A percentile compares a stretch with the other conserved stretches of the same genome.
Conservation (phyloP, 176 grass and related monocot species). For the Oryza glaberrima region DNA sequence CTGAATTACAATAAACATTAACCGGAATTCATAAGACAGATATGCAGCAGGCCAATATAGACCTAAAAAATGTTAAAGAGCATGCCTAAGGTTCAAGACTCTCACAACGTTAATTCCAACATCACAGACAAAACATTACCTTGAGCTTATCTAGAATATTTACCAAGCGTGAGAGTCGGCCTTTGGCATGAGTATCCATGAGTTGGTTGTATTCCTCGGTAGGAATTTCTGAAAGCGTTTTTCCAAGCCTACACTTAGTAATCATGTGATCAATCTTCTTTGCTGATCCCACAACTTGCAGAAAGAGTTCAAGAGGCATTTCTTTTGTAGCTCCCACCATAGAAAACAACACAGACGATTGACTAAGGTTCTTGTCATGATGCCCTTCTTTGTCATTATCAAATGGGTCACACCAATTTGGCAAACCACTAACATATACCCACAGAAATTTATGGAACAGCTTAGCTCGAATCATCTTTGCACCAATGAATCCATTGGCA, state of each 20-base stretch:
- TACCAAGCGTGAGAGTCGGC: constrained; percentile 73
- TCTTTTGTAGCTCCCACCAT: constrained; percentile 72
- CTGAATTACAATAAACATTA: constrained; percentile 27
- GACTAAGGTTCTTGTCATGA: constrained; percentile 49
- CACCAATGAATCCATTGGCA: constrained; percentile 86
- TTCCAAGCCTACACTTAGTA: constrained; percentile 68
- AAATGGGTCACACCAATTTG: constrained; percentile 55
- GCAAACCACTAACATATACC: constrained; percentile 64
- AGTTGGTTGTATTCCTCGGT: constrained; percentile 69
- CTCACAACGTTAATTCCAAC: constrained; percentile 1
- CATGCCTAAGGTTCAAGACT: not conserved
- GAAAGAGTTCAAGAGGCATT: constrained; percentile 92
- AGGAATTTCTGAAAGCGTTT: constrained; percentile 80
- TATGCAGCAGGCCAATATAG: constrained; percentile 20
- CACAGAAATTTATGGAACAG: constrained; percentile 92
- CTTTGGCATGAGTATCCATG: constrained; percentile 70
- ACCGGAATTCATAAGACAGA: not conserved
- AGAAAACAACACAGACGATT: constrained; percentile 69
- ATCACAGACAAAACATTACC: constrained; percentile 48
- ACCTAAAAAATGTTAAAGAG: constrained; percentile 13
- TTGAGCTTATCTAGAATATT: constrained; percentile 87
- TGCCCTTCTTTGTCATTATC: constrained; percentile 48
- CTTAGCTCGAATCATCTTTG: constrained; percentile 93
- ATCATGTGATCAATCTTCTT: constrained; percentile 89
- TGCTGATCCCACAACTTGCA: constrained; percentile 92